These are phyloP conservation scores for Fusarium algeriense DNA, from an alignment of 2,329 filamentous ascomycete genomes.

Conservation along the genomic window DNA sequence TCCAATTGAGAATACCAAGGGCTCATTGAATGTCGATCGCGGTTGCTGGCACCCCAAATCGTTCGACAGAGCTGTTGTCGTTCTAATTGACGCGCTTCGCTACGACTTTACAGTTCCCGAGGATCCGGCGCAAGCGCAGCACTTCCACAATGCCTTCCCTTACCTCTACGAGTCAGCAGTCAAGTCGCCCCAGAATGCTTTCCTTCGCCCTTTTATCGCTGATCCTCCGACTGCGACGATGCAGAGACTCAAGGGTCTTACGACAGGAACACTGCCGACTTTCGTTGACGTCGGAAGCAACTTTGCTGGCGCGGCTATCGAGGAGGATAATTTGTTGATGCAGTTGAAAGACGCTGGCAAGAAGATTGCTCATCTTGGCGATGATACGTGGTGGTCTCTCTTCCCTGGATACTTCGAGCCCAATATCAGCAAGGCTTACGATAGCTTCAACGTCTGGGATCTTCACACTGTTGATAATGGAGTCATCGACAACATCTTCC, in stretches of 20 bases:
- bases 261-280: slow-evolving; percentile 93
- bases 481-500: slow-evolving; percentile 90
- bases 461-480: slow-evolving; percentile 97
- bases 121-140: slow-evolving; percentile 55
- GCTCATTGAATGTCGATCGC: slow-evolving; percentile 61
- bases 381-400: slow-evolving; percentile 95
- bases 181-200: slow-evolving; percentile 81
- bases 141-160: slow-evolving; percentile 88
- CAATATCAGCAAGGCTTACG: slow-evolving; percentile 88
- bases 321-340: slow-evolving; percentile 85
- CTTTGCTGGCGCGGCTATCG: slow-evolving; percentile 94
- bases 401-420: slow-evolving; percentile 95
- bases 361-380: slow-evolving; percentile 92
- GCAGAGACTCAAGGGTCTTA: slow-evolving; percentile 92
- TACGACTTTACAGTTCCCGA: slow-evolving; percentile 95
- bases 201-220: slow-evolving; percentile 94
- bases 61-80: slow-evolving; percentile 90
- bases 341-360: slow-evolving; percentile 74
- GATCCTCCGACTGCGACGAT: slow-evolving; percentile 95
- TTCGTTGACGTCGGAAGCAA: slow-evolving; percentile 95
- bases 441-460: slow-evolving; percentile 99
- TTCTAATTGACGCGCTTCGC: slow-evolving; percentile 91
- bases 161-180: slow-evolving; percentile 86
- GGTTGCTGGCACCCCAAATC: slow-evolving; percentile 98
- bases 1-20: slow-evolving; percentile 67